Evolutionary conservation across 83 land plant species (phyloP).

Genomic region (Larix sibirica): DNA sequence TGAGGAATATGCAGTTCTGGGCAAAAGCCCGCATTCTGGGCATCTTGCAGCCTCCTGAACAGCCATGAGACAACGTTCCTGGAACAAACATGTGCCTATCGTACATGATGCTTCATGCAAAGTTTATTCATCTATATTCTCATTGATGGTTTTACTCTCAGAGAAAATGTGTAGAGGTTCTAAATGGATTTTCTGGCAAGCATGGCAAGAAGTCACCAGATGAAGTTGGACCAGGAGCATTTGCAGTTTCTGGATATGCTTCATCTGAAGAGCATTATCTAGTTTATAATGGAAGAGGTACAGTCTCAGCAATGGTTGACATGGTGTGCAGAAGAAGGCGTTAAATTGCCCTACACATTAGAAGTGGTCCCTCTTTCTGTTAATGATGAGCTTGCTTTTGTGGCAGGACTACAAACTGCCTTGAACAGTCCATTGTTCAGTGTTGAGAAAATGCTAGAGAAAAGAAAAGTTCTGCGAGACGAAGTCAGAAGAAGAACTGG

Average conservation of each 20-base stretch:
- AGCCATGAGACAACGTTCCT: no score
- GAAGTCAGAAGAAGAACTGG: conserved; percentile 85
- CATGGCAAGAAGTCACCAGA: not conserved
- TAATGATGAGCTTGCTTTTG: conserved; percentile 84
- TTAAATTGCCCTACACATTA: conserved; percentile 50
- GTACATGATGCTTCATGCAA: conserved; percentile 34
- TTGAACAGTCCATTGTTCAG: conserved; percentile 52
- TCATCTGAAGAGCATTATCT: conserved; percentile 72
- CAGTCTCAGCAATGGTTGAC: conserved; percentile 87
- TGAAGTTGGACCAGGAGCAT: conserved; percentile 12
- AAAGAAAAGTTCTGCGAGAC: conserved; percentile 49
- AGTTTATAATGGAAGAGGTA: conserved; percentile 49
- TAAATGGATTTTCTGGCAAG: conserved; percentile 3
- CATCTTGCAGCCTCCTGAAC: no score
- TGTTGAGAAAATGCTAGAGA: conserved; percentile 52
- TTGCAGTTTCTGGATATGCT: no score
- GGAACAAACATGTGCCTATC: no score
- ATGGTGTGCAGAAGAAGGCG: conserved; percentile 78
- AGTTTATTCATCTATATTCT: conserved; percentile 38
- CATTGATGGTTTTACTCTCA: conserved; percentile 36
- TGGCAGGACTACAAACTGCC: conserved; percentile 70
- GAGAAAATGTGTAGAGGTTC: conserved; percentile 23
- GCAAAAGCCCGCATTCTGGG: no score
- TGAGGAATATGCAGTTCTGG: no score
- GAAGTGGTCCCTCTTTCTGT: conserved; percentile 83